Evolutionary conservation across 2,329 filamentous ascomycete species (phyloP).

Genomic region (Alternaria gaisen): DNA sequence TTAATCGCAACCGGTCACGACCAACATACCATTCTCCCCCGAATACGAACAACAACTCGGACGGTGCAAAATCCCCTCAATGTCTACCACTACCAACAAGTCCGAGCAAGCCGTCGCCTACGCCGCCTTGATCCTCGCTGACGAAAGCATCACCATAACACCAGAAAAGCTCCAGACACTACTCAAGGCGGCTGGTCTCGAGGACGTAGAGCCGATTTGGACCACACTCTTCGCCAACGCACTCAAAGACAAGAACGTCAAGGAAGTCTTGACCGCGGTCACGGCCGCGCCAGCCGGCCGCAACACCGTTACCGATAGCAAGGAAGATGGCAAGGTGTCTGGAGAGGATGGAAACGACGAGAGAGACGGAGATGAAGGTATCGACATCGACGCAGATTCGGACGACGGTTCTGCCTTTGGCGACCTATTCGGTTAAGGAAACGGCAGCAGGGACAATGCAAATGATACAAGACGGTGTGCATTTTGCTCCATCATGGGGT

Average conservation of each 20-base stretch:
- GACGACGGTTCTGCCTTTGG: conserved; percentile 7
- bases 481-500: neutral
- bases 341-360: conserved; percentile 9
- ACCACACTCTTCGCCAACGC: conserved; percentile 95
- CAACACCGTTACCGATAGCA: neutral
- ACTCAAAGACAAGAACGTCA: conserved; percentile 89
- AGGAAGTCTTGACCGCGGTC: conserved; percentile 83
- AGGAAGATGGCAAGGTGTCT: neutral
- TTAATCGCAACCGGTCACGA: no score
- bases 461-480: rapidly evolving
- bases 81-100: conserved; percentile 21
- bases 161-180: conserved; percentile 94
- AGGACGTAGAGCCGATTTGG: conserved; percentile 98
- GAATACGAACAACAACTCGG: neutral
- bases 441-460: rapidly evolving
- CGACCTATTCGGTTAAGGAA: neutral
- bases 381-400: conserved; percentile 19
- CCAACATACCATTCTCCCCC: neutral
- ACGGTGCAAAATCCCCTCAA: neutral
- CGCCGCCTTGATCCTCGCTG: conserved; percentile 98
- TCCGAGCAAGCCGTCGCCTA: conserved; percentile 77
- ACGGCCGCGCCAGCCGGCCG: conserved; percentile 57
- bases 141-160: conserved; percentile 95
- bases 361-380: conserved; percentile 6
- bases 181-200: conserved; percentile 85